These are phyloP conservation scores for Penicillium sp. DNA, from an alignment of 2,329 filamentous ascomycete species.

Conservation along the genomic window DNA sequence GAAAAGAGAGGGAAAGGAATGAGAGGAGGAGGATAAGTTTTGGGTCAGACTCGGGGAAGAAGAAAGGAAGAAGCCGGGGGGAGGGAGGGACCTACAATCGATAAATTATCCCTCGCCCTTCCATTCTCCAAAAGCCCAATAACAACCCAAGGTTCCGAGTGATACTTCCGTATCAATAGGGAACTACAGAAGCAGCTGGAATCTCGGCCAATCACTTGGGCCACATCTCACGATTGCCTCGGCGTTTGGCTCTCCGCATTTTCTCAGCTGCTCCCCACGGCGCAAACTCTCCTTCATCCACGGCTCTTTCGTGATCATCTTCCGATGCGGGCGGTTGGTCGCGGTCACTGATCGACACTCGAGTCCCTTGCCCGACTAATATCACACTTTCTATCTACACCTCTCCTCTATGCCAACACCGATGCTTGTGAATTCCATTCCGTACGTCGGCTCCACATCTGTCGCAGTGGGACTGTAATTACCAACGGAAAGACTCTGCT, in stretches of 20 bases:
- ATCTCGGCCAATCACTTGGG: slow-evolving; percentile 25
- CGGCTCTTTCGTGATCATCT: not conserved
- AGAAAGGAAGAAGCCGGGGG: slow-evolving; percentile 24
- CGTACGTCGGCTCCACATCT: slow-evolving; percentile 17
- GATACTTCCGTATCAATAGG: slow-evolving; percentile 7
- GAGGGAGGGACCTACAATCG: slow-evolving; percentile 3
- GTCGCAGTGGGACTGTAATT: slow-evolving; percentile 25
- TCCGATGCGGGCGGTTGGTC: no score
- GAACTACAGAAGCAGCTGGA: slow-evolving; percentile 21
- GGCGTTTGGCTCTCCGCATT: slow-evolving; percentile 26
- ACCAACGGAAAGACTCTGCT: slow-evolving; percentile 34
- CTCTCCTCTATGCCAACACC: not conserved
- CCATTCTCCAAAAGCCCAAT: slow-evolving; percentile 2
- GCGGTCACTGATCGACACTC: not conserved
- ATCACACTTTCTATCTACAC: no score
- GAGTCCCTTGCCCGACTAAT: not conserved
- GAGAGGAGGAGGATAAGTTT: slow-evolving; percentile 12
- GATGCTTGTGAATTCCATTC: slow-evolving; percentile 5
- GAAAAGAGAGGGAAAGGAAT: slow-evolving; percentile 15
- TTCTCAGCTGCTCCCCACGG: slow-evolving; percentile 5
- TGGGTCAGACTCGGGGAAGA: slow-evolving; percentile 7
- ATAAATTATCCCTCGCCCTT: not conserved
- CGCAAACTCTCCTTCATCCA: not conserved
- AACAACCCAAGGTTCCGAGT: not conserved
- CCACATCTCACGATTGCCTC: slow-evolving; percentile 25